Base-by-base conservation (phyloP, 495 filamentous ascomycete species). In the Trichoderma erinaceum region DNA sequence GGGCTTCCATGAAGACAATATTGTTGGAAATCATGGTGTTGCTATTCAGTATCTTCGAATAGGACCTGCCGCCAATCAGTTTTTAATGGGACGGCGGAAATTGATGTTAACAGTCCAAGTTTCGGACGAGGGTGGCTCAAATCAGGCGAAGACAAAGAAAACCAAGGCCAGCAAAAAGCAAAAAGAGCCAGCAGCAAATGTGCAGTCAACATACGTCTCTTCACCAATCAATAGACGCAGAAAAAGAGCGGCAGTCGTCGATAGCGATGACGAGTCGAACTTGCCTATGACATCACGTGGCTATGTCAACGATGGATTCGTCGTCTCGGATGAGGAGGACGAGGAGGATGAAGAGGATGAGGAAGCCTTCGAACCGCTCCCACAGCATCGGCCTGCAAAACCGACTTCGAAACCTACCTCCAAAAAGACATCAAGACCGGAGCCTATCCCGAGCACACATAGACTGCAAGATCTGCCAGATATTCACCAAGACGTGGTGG, bases 131-230 rank as follows among this genome's bases (percentile, higher is more conserved):
- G 23, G 21, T 43, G 68, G 63, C 4, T 58, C 61, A 21, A 70
- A 71, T 44, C 71, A 69, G 68, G 58, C 46, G 67, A 69, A 29
- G 16, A 21, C 18, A 64, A 44, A 44, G 23, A 75, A 68, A 43
- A 66, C 67, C 63, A 65, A 64, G 61, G 50, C 46, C 32, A n/a
- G 8, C 41, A 66, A 43, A 23, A 66, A 66, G 65, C 29, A 41
- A 15, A 66, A 66, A 35, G 7, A 27, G 16, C 13, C 64, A 69
- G n/a, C 48, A 50, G 21, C 13, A 71, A 41, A 61, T 16, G 56
- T 68, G 68, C 32, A 71, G 65, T 96, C 94, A 6, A 97, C 94
- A 0, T 90, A 92, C 67, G 84, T 97, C 12, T 93, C 95, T 3
- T 97, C 95, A 13, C 94, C 95, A 7, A 75, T 92, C 8, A 76